Base-by-base conservation (phyloP, 2,329 filamentous ascomycete species). In the Plenodomus biglobosus region DNA sequence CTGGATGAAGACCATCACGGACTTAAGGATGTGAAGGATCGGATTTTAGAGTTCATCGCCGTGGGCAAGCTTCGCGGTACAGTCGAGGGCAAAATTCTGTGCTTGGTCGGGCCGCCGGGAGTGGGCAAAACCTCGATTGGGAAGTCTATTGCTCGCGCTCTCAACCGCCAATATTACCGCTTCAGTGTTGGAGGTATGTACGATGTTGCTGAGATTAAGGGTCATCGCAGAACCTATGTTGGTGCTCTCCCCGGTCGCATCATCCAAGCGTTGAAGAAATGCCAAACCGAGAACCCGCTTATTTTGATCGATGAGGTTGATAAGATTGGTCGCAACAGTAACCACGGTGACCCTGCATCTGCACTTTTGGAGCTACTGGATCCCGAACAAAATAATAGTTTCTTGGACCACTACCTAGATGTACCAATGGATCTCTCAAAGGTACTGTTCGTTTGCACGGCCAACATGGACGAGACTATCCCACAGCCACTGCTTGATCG, bases 71-170 rank as follows among this genome's bases (percentile, higher is more conserved):
- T 99, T 21, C 87, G 94, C 40, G 94, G 95, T 35, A 96, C 92
- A 0, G 94, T 99, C 0, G 94, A 99, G 73, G 94, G 94, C 70
- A 99, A 99, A 76, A 99, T 99, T 44, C 78, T 99, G 34, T 99
- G 94, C 75, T 92, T 99, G 68, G 95, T 99, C 46, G 94, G 94
- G 1, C 94, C 94, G 43, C 94, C 94, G 16, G 94, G 94, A 78
- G 94, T 99, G 20, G 94, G 94, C 64, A 99, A 99, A 79, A 99
- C 94, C 2, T 96, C 92, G 72, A 99, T 99, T 59, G 94, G 94
- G 69, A 99, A 99, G 73, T 97, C 92, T 0, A 96, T 99, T 63
- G 94, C 94, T 15, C 84, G 92, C 46, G 95, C 94, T 21, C 78
- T 99, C 48, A 96, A 96, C 75, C 82, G 95, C 50, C 87, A 99